Percentiles rank a stretch among this genome's conserved stretches.
These are phyloP conservation scores for Gliomastix tumulicola DNA, from an alignment of 2,329 filamentous ascomycete species.

Conservation along the genomic window DNA sequence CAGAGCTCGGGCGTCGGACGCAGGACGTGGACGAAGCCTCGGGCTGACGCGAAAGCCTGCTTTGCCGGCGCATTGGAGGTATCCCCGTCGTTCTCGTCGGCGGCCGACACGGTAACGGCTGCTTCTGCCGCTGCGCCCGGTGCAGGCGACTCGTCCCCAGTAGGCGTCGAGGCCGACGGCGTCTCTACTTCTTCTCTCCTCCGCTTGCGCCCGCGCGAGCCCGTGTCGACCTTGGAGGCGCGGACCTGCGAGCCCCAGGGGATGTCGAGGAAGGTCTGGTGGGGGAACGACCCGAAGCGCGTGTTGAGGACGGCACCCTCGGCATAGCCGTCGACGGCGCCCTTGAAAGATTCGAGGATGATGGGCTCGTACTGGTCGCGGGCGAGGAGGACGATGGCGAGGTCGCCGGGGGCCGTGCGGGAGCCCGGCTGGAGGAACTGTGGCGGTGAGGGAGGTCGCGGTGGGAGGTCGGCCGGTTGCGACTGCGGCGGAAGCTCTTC, in stretches of 20 bases:
- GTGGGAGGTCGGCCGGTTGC: too few relatives aligned
- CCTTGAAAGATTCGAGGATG: conserved; percentile 52
- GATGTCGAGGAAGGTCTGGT: conserved; percentile 67
- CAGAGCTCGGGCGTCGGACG: conserved; percentile 76
- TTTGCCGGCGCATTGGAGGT: conserved; percentile 26
- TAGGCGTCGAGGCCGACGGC: too few relatives aligned
- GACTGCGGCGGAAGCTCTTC: not conserved
- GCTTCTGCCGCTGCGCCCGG: conserved; percentile 2
- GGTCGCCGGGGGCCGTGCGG: conserved; percentile 53
- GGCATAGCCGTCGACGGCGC: conserved; percentile 62
- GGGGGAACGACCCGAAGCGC: conserved; percentile 84
- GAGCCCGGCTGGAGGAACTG: conserved; percentile 72
- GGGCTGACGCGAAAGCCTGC: conserved; percentile 45
- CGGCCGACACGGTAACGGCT: conserved; percentile 9
- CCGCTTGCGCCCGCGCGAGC: conserved; percentile 71
- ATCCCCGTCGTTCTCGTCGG: conserved; percentile 19
- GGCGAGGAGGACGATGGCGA: conserved; percentile 83
- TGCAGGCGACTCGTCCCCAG: conserved; percentile 25
- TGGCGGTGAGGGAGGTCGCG: conserved; percentile 47
- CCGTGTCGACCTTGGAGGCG: conserved; percentile 85
- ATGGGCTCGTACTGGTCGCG: conserved; percentile 79
- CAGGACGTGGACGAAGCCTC: conserved; percentile 73
- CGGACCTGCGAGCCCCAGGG: conserved; percentile 91
- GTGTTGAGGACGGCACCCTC: conserved; percentile 83
- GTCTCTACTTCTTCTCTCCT: conserved; percentile 44